These are phyloP conservation scores for Friedmanniomyces endolithicus DNA, from an alignment of 495 filamentous ascomycete genomes.

Conservation along the genomic window DNA sequence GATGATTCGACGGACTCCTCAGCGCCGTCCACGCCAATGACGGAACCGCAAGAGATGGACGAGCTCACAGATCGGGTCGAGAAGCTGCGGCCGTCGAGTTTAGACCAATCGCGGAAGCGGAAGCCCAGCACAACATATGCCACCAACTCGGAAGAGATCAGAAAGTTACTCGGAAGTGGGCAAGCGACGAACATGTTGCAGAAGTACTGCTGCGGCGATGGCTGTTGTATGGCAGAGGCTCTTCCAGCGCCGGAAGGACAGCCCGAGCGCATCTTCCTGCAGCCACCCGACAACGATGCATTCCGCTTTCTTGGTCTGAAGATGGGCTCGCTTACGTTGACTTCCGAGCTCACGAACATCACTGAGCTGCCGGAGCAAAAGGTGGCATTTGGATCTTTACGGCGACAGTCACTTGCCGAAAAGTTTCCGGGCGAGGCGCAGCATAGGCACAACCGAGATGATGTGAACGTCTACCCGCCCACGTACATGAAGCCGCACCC, in stretches of 20 bases:
- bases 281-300: slow-evolving; percentile 70
- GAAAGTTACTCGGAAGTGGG: slow-evolving; percentile 48
- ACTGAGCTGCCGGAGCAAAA: slow-evolving; percentile 61
- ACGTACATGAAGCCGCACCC: slow-evolving; percentile 89
- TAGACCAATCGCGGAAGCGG: background rate
- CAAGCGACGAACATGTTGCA: slow-evolving; percentile 42
- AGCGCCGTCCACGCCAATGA: slow-evolving; percentile 41
- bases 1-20: slow-evolving; percentile 37
- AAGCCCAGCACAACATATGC: slow-evolving; percentile 18
- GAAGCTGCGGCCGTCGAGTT: background rate
- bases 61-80: slow-evolving; percentile 17
- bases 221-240: slow-evolving; percentile 67
- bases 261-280: slow-evolving; percentile 44
- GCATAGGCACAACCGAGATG: slow-evolving; percentile 22
- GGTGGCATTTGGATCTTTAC: slow-evolving; percentile 42
- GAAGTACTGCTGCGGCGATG: slow-evolving; percentile 75
- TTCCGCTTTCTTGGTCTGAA: slow-evolving; percentile 66
- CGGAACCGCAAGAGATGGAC: slow-evolving; percentile 36
- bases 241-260: slow-evolving; percentile 38
- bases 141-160: slow-evolving; percentile 48
- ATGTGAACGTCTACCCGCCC: slow-evolving; percentile 56
- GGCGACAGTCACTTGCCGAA: slow-evolving; percentile 14
- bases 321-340: slow-evolving; percentile 55
- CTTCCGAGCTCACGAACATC: slow-evolving; percentile 56
- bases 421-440: slow-evolving; percentile 20